These are phyloP conservation scores for Endocalyx cinctus DNA, from an alignment of 2,329 filamentous ascomycete species.

Conservation along the genomic window DNA sequence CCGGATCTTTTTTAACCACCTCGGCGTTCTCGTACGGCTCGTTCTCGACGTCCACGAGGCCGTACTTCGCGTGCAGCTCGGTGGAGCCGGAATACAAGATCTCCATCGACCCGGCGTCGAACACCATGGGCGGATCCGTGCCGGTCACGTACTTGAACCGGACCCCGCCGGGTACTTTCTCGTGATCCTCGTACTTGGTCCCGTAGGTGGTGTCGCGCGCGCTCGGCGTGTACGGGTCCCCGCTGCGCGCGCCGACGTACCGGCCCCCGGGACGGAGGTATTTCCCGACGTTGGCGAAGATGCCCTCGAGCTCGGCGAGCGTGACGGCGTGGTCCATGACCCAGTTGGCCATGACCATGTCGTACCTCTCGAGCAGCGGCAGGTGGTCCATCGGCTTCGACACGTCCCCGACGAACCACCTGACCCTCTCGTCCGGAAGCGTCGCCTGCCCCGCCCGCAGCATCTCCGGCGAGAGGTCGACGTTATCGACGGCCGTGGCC, in stretches of 20 bases:
- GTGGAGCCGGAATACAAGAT: constrained; percentile 15
- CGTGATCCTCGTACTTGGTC: constrained; percentile 8
- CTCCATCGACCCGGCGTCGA: constrained; percentile 17
- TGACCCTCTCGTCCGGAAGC: constrained; percentile 10
- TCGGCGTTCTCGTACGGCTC: constrained; percentile 16
- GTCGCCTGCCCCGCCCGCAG: constrained; percentile 17
- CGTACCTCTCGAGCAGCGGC: constrained; percentile 17
- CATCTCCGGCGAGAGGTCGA: constrained; percentile 25
- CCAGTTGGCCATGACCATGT: constrained; percentile 30
- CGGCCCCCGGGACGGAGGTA: constrained; percentile 23
- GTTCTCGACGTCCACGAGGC: constrained; percentile 16
- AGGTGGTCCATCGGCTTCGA: constrained; percentile 18
- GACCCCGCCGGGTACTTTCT: constrained; percentile 10
- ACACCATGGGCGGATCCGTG: constrained; percentile 5
- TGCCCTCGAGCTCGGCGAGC: constrained; percentile 18
- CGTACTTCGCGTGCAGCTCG: constrained; percentile 17
- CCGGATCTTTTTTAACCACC: constrained; percentile 14
- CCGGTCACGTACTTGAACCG: not conserved
- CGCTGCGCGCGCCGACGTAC: constrained; percentile 20
- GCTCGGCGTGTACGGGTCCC: constrained; percentile 9
- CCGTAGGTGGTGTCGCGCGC: constrained; percentile 12
- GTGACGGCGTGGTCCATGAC: constrained; percentile 24
- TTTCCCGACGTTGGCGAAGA: constrained; percentile 22
- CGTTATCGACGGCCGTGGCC: constrained; percentile 21
- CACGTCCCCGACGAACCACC: constrained; percentile 22